Evolutionary conservation across 441 rosid species (phyloP).

Genomic region (Populus trichocarpa): DNA sequence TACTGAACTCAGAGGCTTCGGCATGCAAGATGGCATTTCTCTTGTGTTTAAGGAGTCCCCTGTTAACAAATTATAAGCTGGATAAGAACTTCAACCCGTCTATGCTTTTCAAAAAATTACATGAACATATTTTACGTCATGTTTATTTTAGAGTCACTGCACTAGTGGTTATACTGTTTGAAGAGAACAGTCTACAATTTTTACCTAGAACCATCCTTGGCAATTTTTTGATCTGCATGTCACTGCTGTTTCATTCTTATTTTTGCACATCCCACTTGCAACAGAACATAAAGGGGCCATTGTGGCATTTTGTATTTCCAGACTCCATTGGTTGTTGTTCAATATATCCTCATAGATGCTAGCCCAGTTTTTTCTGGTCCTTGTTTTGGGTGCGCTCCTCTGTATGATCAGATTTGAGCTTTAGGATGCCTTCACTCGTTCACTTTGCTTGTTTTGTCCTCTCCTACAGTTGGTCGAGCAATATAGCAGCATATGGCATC

Average conservation of each 20-base stretch:
- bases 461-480: constrained; percentile 63
- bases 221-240: neutral
- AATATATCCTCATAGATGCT: neutral
- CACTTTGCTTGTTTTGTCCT: constrained; percentile 8
- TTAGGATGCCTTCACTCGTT: constrained; percentile 3
- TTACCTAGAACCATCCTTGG: neutral
- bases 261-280: neutral
- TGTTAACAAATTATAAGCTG: neutral
- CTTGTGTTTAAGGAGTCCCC: neutral
- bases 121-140: neutral
- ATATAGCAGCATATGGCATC: constrained; percentile 80
- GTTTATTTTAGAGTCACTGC: constrained; percentile 1
- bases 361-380: neutral
- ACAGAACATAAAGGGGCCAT: neutral
- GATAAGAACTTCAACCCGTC: neutral
- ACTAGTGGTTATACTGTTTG: neutral
- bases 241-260: neutral
- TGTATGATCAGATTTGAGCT: constrained; percentile 11
- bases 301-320: neutral
- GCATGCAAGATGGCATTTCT: neutral
- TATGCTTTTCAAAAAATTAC: neutral
- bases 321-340: neutral
- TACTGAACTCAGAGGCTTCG: neutral
- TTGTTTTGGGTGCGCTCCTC: neutral
- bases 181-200: neutral